Evolutionary conservation across 305 asterid genomes (phyloP).

Genomic region (Plantago lanceolata): DNA sequence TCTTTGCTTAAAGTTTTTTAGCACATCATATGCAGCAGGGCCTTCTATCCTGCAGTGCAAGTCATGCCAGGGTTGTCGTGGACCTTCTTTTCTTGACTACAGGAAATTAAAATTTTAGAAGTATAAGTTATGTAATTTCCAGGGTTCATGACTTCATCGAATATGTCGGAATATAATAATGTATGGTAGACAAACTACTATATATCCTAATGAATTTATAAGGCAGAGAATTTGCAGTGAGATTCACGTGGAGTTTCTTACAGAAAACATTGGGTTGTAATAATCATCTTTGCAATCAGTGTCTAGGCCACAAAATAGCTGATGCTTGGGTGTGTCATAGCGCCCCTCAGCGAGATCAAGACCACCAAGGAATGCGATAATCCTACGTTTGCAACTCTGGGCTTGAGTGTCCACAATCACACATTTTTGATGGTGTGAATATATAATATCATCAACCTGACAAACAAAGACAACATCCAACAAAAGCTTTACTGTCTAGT

Average conservation of each 20-base stretch:
- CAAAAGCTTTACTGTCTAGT: no score
- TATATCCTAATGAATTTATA: no score
- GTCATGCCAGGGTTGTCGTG: constrained; percentile 78
- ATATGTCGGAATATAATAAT: no score
- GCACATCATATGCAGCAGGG: constrained; percentile 65
- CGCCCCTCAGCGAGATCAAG: constrained; percentile 92
- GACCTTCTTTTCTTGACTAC: constrained; percentile 18
- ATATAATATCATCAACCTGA: constrained; percentile 63
- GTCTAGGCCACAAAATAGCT: constrained; percentile 60
- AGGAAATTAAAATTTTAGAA: no score
- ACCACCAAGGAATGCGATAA: constrained; percentile 79
- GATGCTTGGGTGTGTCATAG: constrained; percentile 87
- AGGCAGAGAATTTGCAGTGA: no score
- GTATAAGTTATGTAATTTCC: no score
- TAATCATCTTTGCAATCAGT: constrained; percentile 63
- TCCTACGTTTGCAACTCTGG: constrained; percentile 59
- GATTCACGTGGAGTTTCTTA: constrained; percentile 28
- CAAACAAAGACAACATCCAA: background rate
- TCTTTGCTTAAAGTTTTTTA: constrained; percentile 59
- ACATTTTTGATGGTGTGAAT: constrained; percentile 94
- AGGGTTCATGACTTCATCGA: no score
- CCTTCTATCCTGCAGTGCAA: constrained; percentile 59
- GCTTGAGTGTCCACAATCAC: constrained; percentile 88
- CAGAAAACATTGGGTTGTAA: constrained; percentile 76
- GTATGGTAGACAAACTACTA: no score